Evolutionary conservation across 106 monocot genomes (phyloP).

Genomic region (Iris macrosiphon): DNA sequence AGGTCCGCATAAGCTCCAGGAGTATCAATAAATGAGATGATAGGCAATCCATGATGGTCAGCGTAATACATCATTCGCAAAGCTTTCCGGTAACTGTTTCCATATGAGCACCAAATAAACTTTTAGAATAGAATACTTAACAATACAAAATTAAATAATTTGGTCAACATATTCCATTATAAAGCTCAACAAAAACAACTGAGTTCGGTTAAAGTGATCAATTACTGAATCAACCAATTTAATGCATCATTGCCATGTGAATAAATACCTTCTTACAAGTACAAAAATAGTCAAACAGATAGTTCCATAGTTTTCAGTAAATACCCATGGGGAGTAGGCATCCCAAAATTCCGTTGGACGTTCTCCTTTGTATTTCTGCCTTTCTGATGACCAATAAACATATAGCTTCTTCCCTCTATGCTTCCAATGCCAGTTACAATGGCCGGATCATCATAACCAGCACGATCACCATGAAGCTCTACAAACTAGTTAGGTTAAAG

Average conservation of each 20-base stretch:
- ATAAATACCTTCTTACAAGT: no score
- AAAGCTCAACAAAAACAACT: no score
- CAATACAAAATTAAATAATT: no score
- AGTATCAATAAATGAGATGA: conserved; percentile 66
- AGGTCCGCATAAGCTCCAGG: conserved; percentile 71
- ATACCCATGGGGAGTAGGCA: conserved; percentile 76
- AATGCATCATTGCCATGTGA: no score
- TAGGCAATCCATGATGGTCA: conserved; percentile 64
- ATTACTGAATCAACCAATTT: no score
- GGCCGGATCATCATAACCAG: conserved; percentile 48
- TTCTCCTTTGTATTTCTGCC: conserved; percentile 73
- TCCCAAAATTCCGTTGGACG: conserved; percentile 61
- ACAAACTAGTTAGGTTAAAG: conserved; percentile 55
- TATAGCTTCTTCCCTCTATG: conserved; percentile 53
- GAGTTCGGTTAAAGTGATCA: no score
- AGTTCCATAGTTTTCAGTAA: background rate
- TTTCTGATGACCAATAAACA: conserved; percentile 69
- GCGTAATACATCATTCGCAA: conserved; percentile 66
- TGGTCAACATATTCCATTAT: no score
- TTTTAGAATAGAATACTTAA: no score
- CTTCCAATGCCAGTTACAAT: conserved; percentile 59
- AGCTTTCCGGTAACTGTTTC: conserved; percentile 53
- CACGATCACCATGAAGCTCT: conserved; percentile 93
- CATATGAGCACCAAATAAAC: no score
- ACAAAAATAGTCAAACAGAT: no score